Evolutionary conservation across 192 early-diverging fungal genomes (phyloP).

Genomic region (Chytriomyces hyalinus): DNA sequence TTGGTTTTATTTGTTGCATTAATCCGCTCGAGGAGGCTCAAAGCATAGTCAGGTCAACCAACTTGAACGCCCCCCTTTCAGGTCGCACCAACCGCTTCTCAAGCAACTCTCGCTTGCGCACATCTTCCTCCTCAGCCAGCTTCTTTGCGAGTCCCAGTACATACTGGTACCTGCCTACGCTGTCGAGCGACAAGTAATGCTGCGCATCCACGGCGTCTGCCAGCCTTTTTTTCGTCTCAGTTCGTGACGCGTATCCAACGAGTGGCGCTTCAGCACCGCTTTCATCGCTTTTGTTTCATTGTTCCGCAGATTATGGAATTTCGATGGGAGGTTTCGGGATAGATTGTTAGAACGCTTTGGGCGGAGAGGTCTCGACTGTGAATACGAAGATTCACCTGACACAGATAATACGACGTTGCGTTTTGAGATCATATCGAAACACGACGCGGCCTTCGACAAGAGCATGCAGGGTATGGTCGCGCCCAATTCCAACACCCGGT

Average conservation of each 20-base stretch:
- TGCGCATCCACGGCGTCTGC: constrained; percentile 46
- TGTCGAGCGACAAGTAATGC: constrained; percentile 47
- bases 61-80: constrained; percentile 40
- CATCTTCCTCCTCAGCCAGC: constrained; percentile 40
- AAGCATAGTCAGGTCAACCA: constrained; percentile 58
- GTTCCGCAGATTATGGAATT: constrained; percentile 6
- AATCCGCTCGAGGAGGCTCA: constrained; percentile 7
- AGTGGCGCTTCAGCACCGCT: constrained; percentile 22
- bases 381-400: constrained; percentile 34
- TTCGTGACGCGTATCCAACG: constrained; percentile 25
- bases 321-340: constrained; percentile 4
- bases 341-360: background rate
- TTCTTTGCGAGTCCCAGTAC: constrained; percentile 45
- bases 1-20: too few species aligned
- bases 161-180: constrained; percentile 41
- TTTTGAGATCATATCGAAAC: constrained; percentile 52
- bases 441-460: constrained; percentile 46
- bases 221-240: constrained; percentile 53
- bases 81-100: constrained; percentile 30
- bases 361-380: background rate
- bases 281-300: constrained; percentile 8
- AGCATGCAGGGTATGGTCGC: constrained; percentile 56
- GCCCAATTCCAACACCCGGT: constrained; percentile 49
- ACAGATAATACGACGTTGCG: constrained; percentile 45
- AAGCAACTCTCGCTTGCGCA: constrained; percentile 22